phyloP scores from a whole-genome alignment of 805 yeast genomes.

The Saccharomycopsis sp. region DNA sequence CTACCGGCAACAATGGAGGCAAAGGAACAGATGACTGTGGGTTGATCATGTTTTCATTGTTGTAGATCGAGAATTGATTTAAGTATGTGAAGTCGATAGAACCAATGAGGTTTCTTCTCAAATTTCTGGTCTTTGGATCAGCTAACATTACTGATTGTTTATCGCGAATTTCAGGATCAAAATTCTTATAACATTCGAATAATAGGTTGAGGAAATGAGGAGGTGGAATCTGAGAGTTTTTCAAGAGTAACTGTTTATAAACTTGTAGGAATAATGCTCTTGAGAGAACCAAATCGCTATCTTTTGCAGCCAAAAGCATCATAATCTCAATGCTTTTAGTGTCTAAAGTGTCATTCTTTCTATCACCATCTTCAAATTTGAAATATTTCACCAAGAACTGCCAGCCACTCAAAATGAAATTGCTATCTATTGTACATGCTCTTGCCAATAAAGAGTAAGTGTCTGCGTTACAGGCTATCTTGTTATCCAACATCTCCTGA shows the following conservation, averaged over 20 bases:
- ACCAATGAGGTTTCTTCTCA: constrained; percentile 41
- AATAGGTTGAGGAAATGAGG: constrained; percentile 16
- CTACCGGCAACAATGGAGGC: constrained; percentile 69
- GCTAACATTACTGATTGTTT: constrained; percentile 32
- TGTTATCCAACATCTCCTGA: constrained; percentile 51
- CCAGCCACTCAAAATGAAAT: constrained; percentile 63
- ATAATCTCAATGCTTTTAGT: constrained; percentile 54
- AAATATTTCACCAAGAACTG: constrained; percentile 61
- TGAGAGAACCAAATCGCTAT: constrained; percentile 68
- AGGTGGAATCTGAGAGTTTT: constrained; percentile 18
- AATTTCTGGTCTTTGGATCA: constrained; percentile 40
- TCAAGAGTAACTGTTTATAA: constrained; percentile 29
- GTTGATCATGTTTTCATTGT: constrained; percentile 14
- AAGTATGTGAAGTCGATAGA: constrained; percentile 32
- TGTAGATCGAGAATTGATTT: neutral
- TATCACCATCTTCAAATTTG: constrained; percentile 28
- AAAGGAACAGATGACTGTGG: constrained; percentile 19
- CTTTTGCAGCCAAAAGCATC: constrained; percentile 69
- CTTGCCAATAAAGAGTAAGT: constrained; percentile 54
- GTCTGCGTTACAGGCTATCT: constrained; percentile 35
- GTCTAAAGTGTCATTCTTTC: constrained; percentile 26
- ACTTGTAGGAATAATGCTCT: constrained; percentile 53
- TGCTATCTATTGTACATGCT: constrained; percentile 54
- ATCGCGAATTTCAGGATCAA: constrained; percentile 4
- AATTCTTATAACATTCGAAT: constrained; percentile 19